Base-by-base conservation (phyloP, 2,329 filamentous ascomycete genomes). In the Venturia carpophila region DNA sequence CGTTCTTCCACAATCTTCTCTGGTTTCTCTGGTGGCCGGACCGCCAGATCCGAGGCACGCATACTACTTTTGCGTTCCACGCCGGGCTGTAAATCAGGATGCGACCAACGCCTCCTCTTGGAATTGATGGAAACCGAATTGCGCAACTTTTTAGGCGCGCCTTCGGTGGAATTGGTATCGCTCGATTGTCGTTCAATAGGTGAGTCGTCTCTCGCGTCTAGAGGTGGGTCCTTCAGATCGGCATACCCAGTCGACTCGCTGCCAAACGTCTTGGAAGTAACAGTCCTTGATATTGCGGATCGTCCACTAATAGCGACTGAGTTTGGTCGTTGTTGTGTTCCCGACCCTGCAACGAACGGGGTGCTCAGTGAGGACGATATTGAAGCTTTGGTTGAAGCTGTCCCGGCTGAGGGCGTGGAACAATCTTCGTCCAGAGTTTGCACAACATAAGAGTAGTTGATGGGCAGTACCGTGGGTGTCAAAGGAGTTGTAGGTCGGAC, bases 31-130 rank as follows among this genome's bases (percentile, higher is more conserved):
- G 11, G 70, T 56, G 64, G 73, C 69, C 70, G 75, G 67, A 70
- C 75, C 47, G 63, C 62, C n/a, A 62, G 42, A n/a, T 67, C 68
- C 21, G 9, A 73, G 71, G 13, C 73, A 64, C 45, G 70, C 73
- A 27, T 34, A 49, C 65, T 61, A 11, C 70, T 72, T 64, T 74
- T 76, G 62, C 73, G 72, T 60, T 78, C 75, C 56, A 71, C 72
- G 61, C 75, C 74, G 9, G 72, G 70, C n/a, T 75, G 75, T 21
- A 77, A 58, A 66, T 78, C 76, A 11, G 76, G 75, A 68, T 79
- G 70, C 55, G 73, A 72, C 75, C 74, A 73, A 65, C 71, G 73
- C 68, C 73, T 77, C 69, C 73, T 75, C 67, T 75, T 75, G 21
- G 27, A 71, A 66, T 34, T 60, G 52, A 56, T 10, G 21, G 64